Percentiles rank a stretch among this genome's conserved stretches.
Evolutionary conservation across 495 filamentous ascomycete species (phyloP).

Genomic region (Apodospora peruviana): DNA sequence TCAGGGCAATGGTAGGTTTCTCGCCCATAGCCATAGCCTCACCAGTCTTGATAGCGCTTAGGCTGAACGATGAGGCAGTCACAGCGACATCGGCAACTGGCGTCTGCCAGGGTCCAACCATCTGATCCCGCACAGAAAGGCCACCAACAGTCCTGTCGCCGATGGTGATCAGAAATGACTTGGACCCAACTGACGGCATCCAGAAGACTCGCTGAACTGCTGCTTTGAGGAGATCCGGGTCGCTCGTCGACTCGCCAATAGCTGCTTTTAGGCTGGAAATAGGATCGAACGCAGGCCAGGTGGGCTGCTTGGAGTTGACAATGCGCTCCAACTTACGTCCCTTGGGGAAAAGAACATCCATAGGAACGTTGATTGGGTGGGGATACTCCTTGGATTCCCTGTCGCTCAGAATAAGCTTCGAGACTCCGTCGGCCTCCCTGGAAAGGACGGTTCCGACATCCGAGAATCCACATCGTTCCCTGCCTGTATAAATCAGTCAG

Average conservation of each 20-base stretch:
- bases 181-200: conserved; percentile 86
- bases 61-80: conserved; percentile 71
- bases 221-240: conserved; percentile 62
- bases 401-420: conserved; percentile 75
- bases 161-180: conserved; percentile 96
- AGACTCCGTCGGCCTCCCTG: conserved; percentile 53
- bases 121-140: conserved; percentile 82
- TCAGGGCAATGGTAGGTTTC: conserved; percentile 83
- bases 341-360: conserved; percentile 89
- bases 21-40: conserved; percentile 98
- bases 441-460: conserved; percentile 77
- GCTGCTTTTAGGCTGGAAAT: conserved; percentile 32
- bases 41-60: conserved; percentile 62
- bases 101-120: conserved; percentile 96
- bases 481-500: conserved; percentile 25
- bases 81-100: conserved; percentile 92
- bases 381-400: conserved; percentile 71
- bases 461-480: conserved; percentile 91
- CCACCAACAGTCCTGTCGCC: conserved; percentile 89
- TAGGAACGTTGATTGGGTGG: conserved; percentile 81
- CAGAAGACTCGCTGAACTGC: conserved; percentile 76
- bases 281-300: conserved; percentile 67
- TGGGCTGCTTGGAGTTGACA: conserved; percentile 67
- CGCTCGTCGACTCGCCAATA: conserved; percentile 47
- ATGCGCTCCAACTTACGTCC: conserved; percentile 75